These are phyloP conservation scores for Pestalotiopsis sp. DNA, from an alignment of 2,329 filamentous ascomycete genomes.

Conservation along the genomic window DNA sequence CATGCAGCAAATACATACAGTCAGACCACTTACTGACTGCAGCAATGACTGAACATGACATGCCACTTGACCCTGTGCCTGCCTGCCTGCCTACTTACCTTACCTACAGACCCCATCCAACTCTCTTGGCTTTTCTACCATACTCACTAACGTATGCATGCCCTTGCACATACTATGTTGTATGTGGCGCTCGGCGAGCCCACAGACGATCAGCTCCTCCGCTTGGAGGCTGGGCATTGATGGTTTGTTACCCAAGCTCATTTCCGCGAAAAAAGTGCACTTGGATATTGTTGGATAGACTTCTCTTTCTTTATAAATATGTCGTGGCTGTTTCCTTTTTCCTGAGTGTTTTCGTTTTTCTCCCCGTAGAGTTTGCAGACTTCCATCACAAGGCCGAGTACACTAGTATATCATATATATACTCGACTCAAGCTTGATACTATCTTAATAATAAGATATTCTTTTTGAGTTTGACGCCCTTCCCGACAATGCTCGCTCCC, in stretches of 20 bases:
- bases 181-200: constrained; percentile 8
- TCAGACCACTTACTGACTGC: not conserved
- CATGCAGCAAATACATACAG: not conserved
- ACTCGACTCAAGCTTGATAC: not conserved
- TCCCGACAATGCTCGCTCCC: constrained; percentile 3
- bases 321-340: not conserved
- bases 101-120: not conserved
- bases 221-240: constrained; percentile 2
- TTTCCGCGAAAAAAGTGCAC: not conserved
- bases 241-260: not conserved
- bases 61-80: no score
- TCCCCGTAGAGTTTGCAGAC: not conserved
- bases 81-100: not conserved
- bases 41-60: not conserved
- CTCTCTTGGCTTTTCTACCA: not conserved
- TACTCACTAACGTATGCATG: not conserved
- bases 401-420: not conserved
- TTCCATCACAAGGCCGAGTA: not conserved
- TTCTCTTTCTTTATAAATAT: not conserved
- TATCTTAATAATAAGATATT: no score
- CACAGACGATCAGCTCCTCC: not conserved
- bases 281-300: not conserved
- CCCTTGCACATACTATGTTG: constrained; percentile 2
- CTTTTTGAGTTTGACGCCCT: not conserved
- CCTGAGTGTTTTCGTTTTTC: not conserved